Evolutionary conservation across 768 basidiomycete species (phyloP).

Genomic region (Mycena indigotica): DNA sequence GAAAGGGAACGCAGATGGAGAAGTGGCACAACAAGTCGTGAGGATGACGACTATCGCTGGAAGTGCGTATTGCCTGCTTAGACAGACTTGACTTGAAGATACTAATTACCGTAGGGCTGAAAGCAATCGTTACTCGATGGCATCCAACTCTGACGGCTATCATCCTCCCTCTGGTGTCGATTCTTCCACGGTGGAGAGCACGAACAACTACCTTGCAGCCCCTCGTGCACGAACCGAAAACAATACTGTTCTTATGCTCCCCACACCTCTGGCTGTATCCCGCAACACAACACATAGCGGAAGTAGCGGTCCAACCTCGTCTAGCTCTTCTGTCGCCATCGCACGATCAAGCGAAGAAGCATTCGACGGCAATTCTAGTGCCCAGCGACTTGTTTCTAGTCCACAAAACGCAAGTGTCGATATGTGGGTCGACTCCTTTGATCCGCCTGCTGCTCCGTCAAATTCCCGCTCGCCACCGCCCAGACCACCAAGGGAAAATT

Average conservation of each 20-base stretch:
- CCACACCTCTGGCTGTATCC: constrained; percentile 65
- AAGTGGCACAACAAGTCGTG: constrained; percentile 80
- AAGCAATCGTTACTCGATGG: constrained; percentile 70
- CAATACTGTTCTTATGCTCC: constrained; percentile 70
- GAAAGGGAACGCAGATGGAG: constrained; percentile 95
- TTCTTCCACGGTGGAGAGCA: constrained; percentile 66
- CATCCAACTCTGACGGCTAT: constrained; percentile 77
- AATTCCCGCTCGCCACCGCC: constrained; percentile 12
- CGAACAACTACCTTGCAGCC: constrained; percentile 34
- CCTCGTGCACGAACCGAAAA: constrained; percentile 68
- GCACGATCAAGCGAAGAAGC: constrained; percentile 53
- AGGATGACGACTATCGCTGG: constrained; percentile 72
- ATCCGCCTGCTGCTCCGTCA: constrained; percentile 26
- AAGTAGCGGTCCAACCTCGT: constrained; percentile 51
- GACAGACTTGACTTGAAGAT: constrained; percentile 11
- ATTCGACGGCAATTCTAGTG: constrained; percentile 44
- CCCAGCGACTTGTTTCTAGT: constrained; percentile 47
- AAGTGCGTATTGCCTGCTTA: constrained; percentile 53
- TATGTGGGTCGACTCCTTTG: constrained; percentile 41
- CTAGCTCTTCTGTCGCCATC: constrained; percentile 47
- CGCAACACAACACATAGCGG: constrained; percentile 19
- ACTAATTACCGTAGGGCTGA: constrained; percentile 31
- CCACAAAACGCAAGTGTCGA: constrained; percentile 38
- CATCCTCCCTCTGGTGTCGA: constrained; percentile 47
- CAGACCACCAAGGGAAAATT: constrained; percentile 23